These are phyloP conservation scores for Lentinula sp. DNA, from an alignment of 768 basidiomycete genomes.

Conservation along the genomic window DNA sequence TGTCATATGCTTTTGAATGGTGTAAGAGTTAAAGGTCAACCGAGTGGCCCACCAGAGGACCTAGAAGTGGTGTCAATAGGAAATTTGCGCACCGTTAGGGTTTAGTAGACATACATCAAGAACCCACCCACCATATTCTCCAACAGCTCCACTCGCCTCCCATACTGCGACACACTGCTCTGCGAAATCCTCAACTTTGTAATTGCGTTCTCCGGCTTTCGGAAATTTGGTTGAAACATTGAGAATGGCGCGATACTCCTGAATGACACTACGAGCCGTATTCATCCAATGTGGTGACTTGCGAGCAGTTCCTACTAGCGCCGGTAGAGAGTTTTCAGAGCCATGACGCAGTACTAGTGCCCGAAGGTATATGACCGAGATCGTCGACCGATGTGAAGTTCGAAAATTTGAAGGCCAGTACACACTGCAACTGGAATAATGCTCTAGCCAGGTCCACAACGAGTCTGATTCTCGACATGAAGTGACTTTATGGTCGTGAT, in stretches of 20 bases:
- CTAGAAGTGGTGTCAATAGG: slow-evolving; percentile 25
- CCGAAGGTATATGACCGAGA: slow-evolving; percentile 67
- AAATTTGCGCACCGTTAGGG: neutral
- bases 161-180: slow-evolving; percentile 77
- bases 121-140: slow-evolving; percentile 68
- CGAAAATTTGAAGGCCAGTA: slow-evolving; percentile 82
- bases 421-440: slow-evolving; percentile 53
- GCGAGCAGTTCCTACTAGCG: slow-evolving; percentile 12
- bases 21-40: slow-evolving; percentile 89
- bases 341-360: slow-evolving; percentile 56
- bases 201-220: slow-evolving; percentile 71
- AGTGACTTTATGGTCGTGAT: slow-evolving; percentile 21
- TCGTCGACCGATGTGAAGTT: slow-evolving; percentile 63
- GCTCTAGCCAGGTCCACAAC: slow-evolving; percentile 59
- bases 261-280: slow-evolving; percentile 59
- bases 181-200: slow-evolving; percentile 76
- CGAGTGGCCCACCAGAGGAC: slow-evolving; percentile 93
- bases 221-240: slow-evolving; percentile 72
- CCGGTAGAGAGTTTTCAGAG: slow-evolving; percentile 9
- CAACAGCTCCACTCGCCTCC: slow-evolving; percentile 65
- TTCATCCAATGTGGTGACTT: slow-evolving; percentile 52
- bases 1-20: slow-evolving; percentile 79
- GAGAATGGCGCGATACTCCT: slow-evolving; percentile 66
- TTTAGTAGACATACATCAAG: slow-evolving; percentile 56
- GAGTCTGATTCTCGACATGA: slow-evolving; percentile 18